Percentiles rank a stretch among this genome's conserved stretches.
phyloP scores from a whole-genome alignment of 225 moss, liverwort and hornwort species.

The Thuidium tamariscinum region DNA sequence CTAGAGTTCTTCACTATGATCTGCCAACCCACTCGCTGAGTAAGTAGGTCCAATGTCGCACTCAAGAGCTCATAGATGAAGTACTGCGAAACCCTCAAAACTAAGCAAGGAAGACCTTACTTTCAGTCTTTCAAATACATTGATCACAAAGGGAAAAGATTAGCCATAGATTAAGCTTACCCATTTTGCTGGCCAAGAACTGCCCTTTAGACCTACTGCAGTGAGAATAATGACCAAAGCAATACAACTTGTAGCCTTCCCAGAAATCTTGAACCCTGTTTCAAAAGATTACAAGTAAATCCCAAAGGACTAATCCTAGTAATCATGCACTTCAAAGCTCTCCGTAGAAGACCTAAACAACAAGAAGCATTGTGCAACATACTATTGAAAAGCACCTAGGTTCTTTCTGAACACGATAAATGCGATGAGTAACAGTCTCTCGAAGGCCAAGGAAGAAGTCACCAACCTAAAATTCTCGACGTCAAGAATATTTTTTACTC shows the following conservation, averaged over 20 bases:
- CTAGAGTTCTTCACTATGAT: neutral
- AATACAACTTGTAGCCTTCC: constrained; percentile 45
- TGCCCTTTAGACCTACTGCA: constrained; percentile 9
- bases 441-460: neutral
- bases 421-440: neutral
- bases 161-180: neutral
- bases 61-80: neutral
- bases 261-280: constrained; percentile 45
- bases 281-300: constrained; percentile 1
- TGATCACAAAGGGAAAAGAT: neutral
- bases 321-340: neutral
- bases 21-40: neutral
- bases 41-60: neutral
- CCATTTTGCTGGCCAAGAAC: constrained; percentile 43
- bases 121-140: neutral
- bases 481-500: constrained; percentile 5
- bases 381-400: neutral
- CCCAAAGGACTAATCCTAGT: neutral
- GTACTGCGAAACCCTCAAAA: neutral
- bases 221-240: constrained; percentile 42
- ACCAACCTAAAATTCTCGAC: constrained; percentile 13
- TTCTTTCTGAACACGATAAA: neutral
- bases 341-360: neutral
- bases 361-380: neutral
- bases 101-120: neutral